Base-by-base conservation (phyloP, 2,329 filamentous ascomycete genomes). In the Taxawa tesnikishii region DNA sequence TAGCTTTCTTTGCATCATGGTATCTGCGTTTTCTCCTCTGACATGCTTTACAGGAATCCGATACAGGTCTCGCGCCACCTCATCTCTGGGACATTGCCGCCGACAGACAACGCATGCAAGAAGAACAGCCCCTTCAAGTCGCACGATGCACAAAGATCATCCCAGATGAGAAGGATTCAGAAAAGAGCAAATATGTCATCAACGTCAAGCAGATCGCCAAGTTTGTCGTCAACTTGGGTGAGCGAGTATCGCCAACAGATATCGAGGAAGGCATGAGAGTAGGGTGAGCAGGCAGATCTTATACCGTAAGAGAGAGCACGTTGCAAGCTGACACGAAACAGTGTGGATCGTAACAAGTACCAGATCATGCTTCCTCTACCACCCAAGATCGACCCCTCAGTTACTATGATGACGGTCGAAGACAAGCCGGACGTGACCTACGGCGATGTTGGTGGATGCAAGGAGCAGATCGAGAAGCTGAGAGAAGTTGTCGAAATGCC, bases 351-450 rank as follows among this genome's bases (percentile, higher is more conserved):
- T 36, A 96, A 92, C 68, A 98, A 98, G 69, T 98, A 98, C 62
- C 90, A 98, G 63, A 98, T 98, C 51, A 77, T 98, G 59, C 71
- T 98, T 29, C 90, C 90, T 21, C 66, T 98, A 33, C 90, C 90
- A 26, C 90, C 90, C 21, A 98, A 96, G 71, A 98, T 98, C 65
- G 90, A 98, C 53, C 88, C 90, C 33, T 94, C 83, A 47, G 90
- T 98, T 45, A 98, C 90, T 24, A 98, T 98, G 90, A 98, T 98
- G 90, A 96, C 90, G 31, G 90, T 98, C 43, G 90, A 98, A 67
- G 90, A 98, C 65, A 98, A 98, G 69, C 90, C 90, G 11, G 90
- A 98, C 58, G 90, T 98, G 40, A 98, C 90, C 41, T 98, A 98
- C 50, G 90, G 90, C 47, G 90, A 98, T 65, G 88, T 98, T 25